These are phyloP conservation scores for Phialocephala subalpina DNA, from an alignment of 2,329 filamentous ascomycete species.

Conservation along the genomic window DNA sequence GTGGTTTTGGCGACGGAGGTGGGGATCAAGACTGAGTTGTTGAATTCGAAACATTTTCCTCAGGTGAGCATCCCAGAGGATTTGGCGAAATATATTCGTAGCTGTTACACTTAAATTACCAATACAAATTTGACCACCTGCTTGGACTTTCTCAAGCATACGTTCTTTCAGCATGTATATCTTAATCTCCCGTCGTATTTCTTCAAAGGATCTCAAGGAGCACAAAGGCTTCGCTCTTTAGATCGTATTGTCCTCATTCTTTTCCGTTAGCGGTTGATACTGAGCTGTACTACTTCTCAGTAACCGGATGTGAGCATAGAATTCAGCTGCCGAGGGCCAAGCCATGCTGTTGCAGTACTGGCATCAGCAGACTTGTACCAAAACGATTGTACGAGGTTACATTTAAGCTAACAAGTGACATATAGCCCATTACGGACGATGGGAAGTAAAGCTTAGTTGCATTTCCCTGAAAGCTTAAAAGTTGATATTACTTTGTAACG, in stretches of 20 bases:
- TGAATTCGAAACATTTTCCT: conserved; percentile 30
- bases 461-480: neutral
- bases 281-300: neutral
- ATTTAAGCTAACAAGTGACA: neutral
- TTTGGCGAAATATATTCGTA: conserved; percentile 26
- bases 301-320: neutral
- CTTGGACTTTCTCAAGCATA: too few species aligned
- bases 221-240: neutral
- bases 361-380: neutral
- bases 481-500: neutral
- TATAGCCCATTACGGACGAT: neutral
- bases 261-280: neutral
- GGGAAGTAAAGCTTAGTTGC: neutral
- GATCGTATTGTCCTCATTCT: neutral
- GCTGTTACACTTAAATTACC: conserved; percentile 7
- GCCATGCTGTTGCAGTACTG: neutral
- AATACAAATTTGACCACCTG: too few species aligned
- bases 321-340: neutral
- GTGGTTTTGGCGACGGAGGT: conserved; percentile 19
- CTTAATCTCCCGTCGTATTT: neutral
- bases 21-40: conserved; percentile 20
- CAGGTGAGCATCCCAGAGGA: conserved; percentile 27
- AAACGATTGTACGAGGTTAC: neutral
- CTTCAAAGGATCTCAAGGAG: neutral
- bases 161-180: too few species aligned